Conservation (phyloP, 441 rosid genomes). For the Geranium incanum region DNA sequence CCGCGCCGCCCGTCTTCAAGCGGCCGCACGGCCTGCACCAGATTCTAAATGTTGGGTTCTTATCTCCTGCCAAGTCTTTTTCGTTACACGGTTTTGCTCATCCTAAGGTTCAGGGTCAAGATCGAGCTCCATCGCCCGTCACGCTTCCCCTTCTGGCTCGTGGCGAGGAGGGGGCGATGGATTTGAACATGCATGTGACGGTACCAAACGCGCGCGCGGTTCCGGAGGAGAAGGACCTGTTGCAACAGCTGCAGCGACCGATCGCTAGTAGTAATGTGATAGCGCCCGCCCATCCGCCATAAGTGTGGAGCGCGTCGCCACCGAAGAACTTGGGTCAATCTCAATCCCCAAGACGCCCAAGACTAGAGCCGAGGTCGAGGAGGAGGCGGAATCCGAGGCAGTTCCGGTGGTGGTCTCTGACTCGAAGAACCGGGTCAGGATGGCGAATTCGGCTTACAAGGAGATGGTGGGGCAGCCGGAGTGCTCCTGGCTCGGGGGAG, state of each 20-base stretch:
- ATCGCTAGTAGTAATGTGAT: constrained; percentile 31
- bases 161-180: constrained; percentile 32
- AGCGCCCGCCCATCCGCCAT: too few species aligned
- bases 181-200: constrained; percentile 37
- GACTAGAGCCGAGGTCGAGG: constrained; percentile 68
- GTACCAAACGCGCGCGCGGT: constrained; percentile 22
- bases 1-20: constrained; percentile 44
- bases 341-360: constrained; percentile 33
- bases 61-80: constrained; percentile 27
- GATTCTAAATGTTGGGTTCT: constrained; percentile 18
- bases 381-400: constrained; percentile 60
- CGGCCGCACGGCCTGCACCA: constrained; percentile 17
- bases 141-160: constrained; percentile 68
- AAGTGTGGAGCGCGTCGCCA: too few species aligned
- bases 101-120: constrained; percentile 15
- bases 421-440: constrained; percentile 62
- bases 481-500: constrained; percentile 68
- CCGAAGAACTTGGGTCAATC: constrained; percentile 1
- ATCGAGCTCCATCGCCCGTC: constrained; percentile 32
- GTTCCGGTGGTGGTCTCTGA: constrained; percentile 67
- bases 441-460: constrained; percentile 79
- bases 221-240: constrained; percentile 58
- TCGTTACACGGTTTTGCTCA: constrained; percentile 42
- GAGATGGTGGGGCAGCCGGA: constrained; percentile 97
- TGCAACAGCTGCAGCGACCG: constrained; percentile 54